Percentiles rank a stretch among this genome's conserved stretches.
Conservation (phyloP, 345 rosid species). For the Brassica napus region DNA sequence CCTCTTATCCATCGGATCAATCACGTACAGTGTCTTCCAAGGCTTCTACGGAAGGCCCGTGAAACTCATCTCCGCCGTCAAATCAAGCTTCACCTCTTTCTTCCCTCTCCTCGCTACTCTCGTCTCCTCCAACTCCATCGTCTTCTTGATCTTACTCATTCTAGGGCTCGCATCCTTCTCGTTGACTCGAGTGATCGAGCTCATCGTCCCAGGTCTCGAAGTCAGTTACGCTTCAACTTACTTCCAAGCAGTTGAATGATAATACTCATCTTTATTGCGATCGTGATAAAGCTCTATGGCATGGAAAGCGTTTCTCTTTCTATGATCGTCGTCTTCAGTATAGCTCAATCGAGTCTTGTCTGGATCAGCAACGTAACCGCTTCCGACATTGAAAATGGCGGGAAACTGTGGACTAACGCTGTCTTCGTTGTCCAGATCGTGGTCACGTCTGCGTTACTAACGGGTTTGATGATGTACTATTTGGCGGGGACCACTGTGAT, state of each 20-base stretch:
- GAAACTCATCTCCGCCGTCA: constrained; percentile 56
- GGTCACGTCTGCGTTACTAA: constrained; percentile 42
- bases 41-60: constrained; percentile 90
- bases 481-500: constrained; percentile 59
- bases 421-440: constrained; percentile 52
- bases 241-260: constrained; percentile 21
- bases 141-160: constrained; percentile 32
- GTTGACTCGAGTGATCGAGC: constrained; percentile 25
- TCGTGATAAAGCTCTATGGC: constrained; percentile 47
- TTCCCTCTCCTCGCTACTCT: constrained; percentile 52
- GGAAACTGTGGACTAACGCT: constrained; percentile 46
- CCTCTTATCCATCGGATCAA: constrained; percentile 56
- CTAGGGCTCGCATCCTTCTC: constrained; percentile 35
- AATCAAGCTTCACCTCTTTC: constrained; percentile 58
- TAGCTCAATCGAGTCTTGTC: constrained; percentile 30
- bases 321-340: constrained; percentile 39
- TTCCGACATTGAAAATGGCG: constrained; percentile 12
- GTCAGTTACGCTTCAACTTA: constrained; percentile 43
- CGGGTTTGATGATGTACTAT: constrained; percentile 39
- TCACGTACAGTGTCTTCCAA: constrained; percentile 63
- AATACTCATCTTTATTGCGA: constrained; percentile 1
- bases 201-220: constrained; percentile 30
- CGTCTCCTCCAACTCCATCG: constrained; percentile 31
- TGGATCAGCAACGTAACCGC: constrained; percentile 31
- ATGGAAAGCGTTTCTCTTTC: constrained; percentile 48